Base-by-base conservation (phyloP, 2,329 filamentous ascomycete genomes). In the Fusarium chaquense region DNA sequence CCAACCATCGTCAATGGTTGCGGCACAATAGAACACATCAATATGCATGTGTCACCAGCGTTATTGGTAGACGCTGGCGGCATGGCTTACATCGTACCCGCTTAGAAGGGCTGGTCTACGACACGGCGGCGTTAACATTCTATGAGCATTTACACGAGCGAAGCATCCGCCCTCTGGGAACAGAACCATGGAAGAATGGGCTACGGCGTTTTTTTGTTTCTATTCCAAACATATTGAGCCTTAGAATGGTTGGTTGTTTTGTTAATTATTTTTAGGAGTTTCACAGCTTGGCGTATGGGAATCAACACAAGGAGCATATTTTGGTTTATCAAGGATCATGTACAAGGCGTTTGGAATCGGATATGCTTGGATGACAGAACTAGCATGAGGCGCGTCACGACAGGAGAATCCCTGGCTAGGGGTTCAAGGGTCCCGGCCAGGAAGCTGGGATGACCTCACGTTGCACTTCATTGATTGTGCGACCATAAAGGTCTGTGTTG, bases 351-450 rank as follows among this genome's bases (percentile, higher is more conserved):
- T 51, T 36, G 15, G 13, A 57, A 35, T 43, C 35, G 58, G 30
- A 44, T 59, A 56, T 71, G 63, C 63, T 70, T 65, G 63, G 67
- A 61, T 58, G 44, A 71, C 63, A 71, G 67, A 38, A 69, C 67
- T 36, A 68, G 63, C 67, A 70, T 59, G 32, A n/a, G 53, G 44
- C 57, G 67, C 46, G 53, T 55, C 38, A 46, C 51, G 20, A 40
- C 35, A n/a, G 45, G 55, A 36, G 55, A 52, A 51, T 22, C 28
- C 24, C 32, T 12, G 33, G 41, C 28, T 26, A 52, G 47, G 47
- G 62, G 40, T 33, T 46, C 30, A 45, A 50, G 38, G 40, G 45
- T 36, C n/a, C 51, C 24, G 47, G 47, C 55, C 47, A 30, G 58
- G 65, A 43, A 55, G 46, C 40, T 30, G 40, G 51, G 50, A 46